Evolutionary conservation across 371 early-diverging fungal genomes (phyloP).

Genomic region (Caulochytrium protostelioides): DNA sequence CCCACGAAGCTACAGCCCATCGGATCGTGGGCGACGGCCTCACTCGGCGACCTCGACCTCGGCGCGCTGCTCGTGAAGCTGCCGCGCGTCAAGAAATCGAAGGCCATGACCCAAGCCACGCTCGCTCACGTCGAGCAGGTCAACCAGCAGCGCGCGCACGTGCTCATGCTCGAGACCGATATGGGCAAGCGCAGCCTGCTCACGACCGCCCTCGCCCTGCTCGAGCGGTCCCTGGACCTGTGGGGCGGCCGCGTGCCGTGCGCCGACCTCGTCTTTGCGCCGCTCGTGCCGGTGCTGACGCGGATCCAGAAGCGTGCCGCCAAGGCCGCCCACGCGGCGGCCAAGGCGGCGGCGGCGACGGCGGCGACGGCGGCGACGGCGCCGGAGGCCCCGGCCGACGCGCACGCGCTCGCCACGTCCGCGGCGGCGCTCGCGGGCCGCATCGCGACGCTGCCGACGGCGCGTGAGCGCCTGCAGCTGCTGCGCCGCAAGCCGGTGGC

Average conservation of each 20-base stretch:
- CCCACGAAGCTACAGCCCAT: conserved; percentile 14
- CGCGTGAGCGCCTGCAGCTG: conserved; percentile 48
- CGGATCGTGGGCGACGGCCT: conserved; percentile 8
- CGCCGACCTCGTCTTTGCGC: conserved; percentile 16
- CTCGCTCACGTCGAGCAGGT: too few relatives aligned
- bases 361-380: too few relatives aligned
- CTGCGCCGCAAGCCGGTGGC: conserved; percentile 70
- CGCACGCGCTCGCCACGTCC: not conserved
- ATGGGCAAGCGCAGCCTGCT: conserved; percentile 3
- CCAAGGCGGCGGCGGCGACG: conserved; percentile 5
- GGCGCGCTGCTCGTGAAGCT: conserved; percentile 6
- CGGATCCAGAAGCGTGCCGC: too few relatives aligned
- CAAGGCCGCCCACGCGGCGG: conserved; percentile 3
- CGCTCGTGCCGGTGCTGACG: conserved; percentile 9
- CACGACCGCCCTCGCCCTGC: conserved; percentile 4
- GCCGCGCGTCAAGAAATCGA: too few relatives aligned
- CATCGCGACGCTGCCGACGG: not conserved
- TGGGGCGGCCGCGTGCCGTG: conserved; percentile 12
- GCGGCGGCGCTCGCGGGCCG: conserved; percentile 1
- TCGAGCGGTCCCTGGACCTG: conserved; percentile 9
- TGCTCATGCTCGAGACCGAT: too few relatives aligned
- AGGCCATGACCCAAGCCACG: too few relatives aligned
- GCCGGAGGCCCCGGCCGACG: too few relatives aligned
- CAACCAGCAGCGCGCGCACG: too few relatives aligned
- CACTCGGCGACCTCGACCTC: conserved; percentile 7